These are phyloP conservation scores for Phytopythium boreale DNA, from an alignment of 352 stramenopile species.

Conservation along the genomic window DNA sequence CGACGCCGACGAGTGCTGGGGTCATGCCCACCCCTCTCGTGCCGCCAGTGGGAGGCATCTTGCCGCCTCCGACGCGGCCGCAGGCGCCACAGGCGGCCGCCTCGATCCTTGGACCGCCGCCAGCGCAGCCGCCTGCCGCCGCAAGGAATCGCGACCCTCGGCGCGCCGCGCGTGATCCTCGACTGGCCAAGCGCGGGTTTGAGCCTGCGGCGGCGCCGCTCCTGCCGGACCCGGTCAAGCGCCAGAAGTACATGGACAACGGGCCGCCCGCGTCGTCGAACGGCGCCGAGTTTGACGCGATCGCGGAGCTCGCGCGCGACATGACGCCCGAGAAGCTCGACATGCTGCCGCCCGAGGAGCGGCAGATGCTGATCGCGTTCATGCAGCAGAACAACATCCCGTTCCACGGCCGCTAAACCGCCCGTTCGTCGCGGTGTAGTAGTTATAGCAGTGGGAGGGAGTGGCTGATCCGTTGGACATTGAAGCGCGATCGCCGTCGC, in stretches of 20 bases:
- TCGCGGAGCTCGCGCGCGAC: conserved; percentile 67
- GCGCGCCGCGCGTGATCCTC: conserved; percentile 47
- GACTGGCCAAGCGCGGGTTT: conserved; percentile 39
- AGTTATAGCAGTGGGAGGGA: background rate
- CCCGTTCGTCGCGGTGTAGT: background rate
- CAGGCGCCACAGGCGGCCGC: conserved; percentile 2
- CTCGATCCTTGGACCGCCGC: conserved; percentile 11
- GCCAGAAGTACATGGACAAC: conserved; percentile 17
- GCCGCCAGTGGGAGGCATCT: background rate
- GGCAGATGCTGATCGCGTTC: conserved; percentile 72
- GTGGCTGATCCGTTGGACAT: background rate
- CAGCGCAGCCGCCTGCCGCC: conserved; percentile 12
- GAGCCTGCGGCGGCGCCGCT: background rate
- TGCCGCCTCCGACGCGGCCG: background rate
- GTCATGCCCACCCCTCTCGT: background rate
- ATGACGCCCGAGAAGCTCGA: conserved; percentile 84
- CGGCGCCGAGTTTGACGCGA: conserved; percentile 48
- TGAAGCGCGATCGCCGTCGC: background rate
- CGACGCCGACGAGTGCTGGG: background rate
- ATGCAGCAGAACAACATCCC: conserved; percentile 84
- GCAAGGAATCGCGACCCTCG: conserved; percentile 53
- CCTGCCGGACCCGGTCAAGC: conserved; percentile 20
- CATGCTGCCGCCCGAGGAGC: conserved; percentile 72
- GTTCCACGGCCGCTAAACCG: conserved; percentile 16
- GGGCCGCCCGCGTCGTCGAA: conserved; percentile 6